A percentile compares a stretch with the other conserved stretches of the same genome.
phyloP scores from a whole-genome alignment of 768 basidiomycete species.

The Mrakia blollopis region DNA sequence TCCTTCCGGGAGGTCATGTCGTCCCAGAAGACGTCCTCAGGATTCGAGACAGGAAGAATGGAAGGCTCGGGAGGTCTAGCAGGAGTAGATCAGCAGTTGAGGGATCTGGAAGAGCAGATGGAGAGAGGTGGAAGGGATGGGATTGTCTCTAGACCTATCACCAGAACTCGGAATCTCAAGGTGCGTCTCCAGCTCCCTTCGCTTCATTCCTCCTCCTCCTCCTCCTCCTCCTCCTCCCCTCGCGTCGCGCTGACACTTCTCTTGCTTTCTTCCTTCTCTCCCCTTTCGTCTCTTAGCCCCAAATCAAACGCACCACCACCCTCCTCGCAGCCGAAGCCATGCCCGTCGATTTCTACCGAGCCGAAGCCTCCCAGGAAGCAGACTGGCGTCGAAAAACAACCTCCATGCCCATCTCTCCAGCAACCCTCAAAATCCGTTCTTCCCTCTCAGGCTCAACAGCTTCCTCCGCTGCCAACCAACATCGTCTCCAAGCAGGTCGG shows the following conservation, averaged over 20 bases:
- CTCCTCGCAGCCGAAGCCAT: constrained; percentile 10
- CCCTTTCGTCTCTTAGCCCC: background rate
- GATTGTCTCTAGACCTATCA: background rate
- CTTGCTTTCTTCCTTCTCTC: no score
- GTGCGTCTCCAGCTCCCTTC: no score
- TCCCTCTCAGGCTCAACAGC: background rate
- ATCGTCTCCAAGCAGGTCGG: constrained; percentile 7
- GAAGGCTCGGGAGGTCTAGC: background rate
- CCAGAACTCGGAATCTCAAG: constrained; percentile 8
- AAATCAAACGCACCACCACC: constrained; percentile 7
- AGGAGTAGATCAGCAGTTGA: constrained; percentile 4
- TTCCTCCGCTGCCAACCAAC: background rate
- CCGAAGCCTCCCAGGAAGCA: constrained; percentile 13
- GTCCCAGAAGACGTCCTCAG: background rate
- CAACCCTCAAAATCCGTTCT: constrained; percentile 11
- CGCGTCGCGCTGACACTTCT: background rate
- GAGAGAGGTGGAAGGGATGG: background rate
- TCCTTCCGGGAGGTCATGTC: constrained; percentile 13
- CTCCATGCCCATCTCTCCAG: constrained; percentile 13
- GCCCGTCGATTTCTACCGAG: constrained; percentile 9
- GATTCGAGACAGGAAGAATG: background rate
- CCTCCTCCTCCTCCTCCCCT: no score
- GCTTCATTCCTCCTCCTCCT: no score
- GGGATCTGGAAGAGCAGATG: constrained; percentile 11
- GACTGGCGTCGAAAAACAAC: constrained; percentile 7